Base-by-base conservation (phyloP, 805 yeast species). In the Candida vartiovaarae region DNA sequence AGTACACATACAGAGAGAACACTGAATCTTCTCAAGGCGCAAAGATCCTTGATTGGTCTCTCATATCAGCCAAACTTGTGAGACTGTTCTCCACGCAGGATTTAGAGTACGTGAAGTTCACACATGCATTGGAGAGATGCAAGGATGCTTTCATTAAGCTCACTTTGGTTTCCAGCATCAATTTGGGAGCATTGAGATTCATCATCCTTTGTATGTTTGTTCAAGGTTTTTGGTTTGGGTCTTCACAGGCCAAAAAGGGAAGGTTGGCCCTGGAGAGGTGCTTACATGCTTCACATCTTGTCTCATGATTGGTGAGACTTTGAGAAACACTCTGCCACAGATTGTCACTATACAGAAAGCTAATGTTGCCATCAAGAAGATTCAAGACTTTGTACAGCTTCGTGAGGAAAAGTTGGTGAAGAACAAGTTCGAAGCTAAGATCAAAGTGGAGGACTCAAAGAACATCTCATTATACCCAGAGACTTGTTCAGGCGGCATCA, bases 161-260 rank as follows among this genome's bases (percentile, higher is more conserved):
- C 35, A 68, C 76, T n/a, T 55, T 76, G 26, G 72, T 69, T 11
- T 63, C 77, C 5, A 66, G 80, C 9, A 55, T 74, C 0, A 89
- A 87, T 56, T 60, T 74, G 24, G 82, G 84, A 0, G 36, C 75
- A 0, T 61, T 82, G 40, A 75, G 82, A 52, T 63, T 75, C 25
- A 51, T 90, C 4, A 72, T 82, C 0, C 66, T 87, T 33, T 59
- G 80, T 57, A 81, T 89, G 80, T 89, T 91, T 67, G 84, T 90
- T 3, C 96, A 87, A 62, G 95, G 91, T 0, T 85, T 93, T 54
- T 89, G 95, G 87, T 91, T 83, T 64, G 99, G 98, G 2, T 75
- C 82, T 28, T 70, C 70, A 37, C 72, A 85, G 68, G 81, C 88
- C 3, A 61, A 64, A 32, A 63, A 5, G 76, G 78, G 0, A 68